Evolutionary conservation across 805 yeast species (phyloP), one percentile per base, ranked within the genome.

Genomic region (Yarrowia divulgata): DNA sequence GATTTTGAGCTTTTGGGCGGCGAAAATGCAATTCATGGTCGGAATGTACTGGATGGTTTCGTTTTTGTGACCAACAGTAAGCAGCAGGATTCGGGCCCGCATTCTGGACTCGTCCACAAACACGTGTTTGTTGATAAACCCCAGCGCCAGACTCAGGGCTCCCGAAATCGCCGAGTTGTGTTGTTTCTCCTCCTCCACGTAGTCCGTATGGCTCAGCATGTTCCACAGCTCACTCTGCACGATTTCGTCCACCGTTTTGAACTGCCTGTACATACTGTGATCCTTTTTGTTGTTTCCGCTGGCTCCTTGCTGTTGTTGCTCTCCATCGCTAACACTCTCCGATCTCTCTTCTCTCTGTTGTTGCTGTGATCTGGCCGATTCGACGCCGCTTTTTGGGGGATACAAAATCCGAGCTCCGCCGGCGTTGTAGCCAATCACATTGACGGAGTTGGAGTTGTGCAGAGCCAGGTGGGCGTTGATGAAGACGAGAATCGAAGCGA

Each of bases 21-120:
- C 94, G 79, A 95, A 95, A 39, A 95, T 94, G 70, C 95, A 85
- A 78, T 95, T 95, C 98, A 95, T 95, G 54, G 92, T 88, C 5
- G 98, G 90, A 54, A 94, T 91, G 77, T 95, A 96, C 70, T 91
- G 91, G 67, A 91, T 81, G 6, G 92, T 87, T 69, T 87, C 88
- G 73, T 91, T 93, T 71, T 87, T 91, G 72, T 89, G 67, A 6
- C 67, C 87, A 34, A 92, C 84, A 70, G 88, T 86, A 3, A 90
- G 76, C 13, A 88, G 83, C 70, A 90, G 73, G 8, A 90, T 80
- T 60, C 93, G 83, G 0, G 97, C 88, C 63, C 89, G 88, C 70
- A 90, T 74, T 1, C 79, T 75, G 34, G 74, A 75, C 16, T 80
- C 83, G 13, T 85, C 85, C 19, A 85, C 79, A 35, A 82, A 84